phyloP scores from a whole-genome alignment of 2,329 filamentous ascomycete genomes.

The Aspergillus sp. region DNA sequence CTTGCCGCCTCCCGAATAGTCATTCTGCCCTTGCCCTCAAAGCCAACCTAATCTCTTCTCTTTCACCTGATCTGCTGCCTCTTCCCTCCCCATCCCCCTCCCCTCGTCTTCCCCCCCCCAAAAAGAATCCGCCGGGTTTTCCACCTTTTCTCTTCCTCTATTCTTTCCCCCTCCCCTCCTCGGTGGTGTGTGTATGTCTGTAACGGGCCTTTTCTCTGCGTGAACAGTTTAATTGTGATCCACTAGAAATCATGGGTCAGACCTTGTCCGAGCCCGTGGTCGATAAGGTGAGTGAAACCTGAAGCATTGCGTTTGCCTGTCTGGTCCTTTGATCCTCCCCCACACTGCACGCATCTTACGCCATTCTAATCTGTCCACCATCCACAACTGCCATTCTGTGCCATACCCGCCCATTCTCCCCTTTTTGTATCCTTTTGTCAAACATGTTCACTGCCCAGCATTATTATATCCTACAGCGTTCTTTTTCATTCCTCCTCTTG shows the following conservation, averaged over 20 bases:
- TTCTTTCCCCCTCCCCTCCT: slow-evolving; percentile 9
- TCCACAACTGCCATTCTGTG: slow-evolving; percentile 6
- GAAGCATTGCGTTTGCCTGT: slow-evolving; percentile 28
- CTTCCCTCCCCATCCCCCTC: slow-evolving; percentile 29
- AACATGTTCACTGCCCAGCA: background rate
- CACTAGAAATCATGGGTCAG: slow-evolving; percentile 77
- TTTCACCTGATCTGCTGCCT: slow-evolving; percentile 13
- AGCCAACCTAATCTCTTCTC: slow-evolving; percentile 18
- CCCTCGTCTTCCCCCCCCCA: slow-evolving; percentile 7
- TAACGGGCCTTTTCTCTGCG: slow-evolving; percentile 13
- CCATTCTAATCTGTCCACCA: slow-evolving; percentile 19
- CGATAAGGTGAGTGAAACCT: slow-evolving; percentile 76
- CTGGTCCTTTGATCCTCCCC: slow-evolving; percentile 24
- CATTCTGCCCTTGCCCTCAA: slow-evolving; percentile 24
- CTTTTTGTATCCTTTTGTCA: background rate
- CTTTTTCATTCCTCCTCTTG: background rate
- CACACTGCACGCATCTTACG: slow-evolving; percentile 28
- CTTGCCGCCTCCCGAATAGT: slow-evolving; percentile 21
- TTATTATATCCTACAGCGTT: background rate
- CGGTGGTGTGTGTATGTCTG: slow-evolving; percentile 15
- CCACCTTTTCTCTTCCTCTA: background rate
- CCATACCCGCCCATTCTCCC: slow-evolving; percentile 3
- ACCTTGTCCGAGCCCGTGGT: slow-evolving; percentile 98
- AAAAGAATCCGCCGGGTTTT: slow-evolving; percentile 5
- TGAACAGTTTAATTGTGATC: slow-evolving; percentile 24